Evolutionary conservation across 1,139 yeast species (phyloP), one percentile per base, ranked within the genome.

Genomic region (Ogataea hybrid): DNA sequence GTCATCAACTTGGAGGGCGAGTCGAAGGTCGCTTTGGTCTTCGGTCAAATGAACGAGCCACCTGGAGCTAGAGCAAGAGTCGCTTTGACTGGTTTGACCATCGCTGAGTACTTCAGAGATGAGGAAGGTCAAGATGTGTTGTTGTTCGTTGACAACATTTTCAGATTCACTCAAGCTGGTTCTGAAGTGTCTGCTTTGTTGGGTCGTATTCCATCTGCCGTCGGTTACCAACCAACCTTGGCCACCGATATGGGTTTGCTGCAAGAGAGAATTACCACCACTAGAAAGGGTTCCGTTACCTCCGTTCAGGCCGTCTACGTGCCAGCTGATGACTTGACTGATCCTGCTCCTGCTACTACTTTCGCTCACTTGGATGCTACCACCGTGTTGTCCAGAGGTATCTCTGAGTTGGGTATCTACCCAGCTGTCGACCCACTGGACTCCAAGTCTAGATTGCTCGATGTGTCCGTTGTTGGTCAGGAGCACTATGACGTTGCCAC

Each of bases 21-120:
- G 63, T 92, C 98, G 68, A 92, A 92, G 84, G 98, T 92, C 76
- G 95, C 98, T 62, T 82, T 92, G 69, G 98, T 92, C 57, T 92
- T 92, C 81, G 98, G 98, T 73, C 98, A 92, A 81, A 92, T 92
- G 98, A 92, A 92, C 82, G 98, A 92, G 82, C 98, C 98, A 69
- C 98, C 98, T 63, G 98, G 98, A 78, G 98, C 98, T 66, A 90
- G 98, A 84, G 97, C 98, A 67, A 94, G 98, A 84, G 98, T 92
- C 71, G 98, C 98, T 66, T 80, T 92, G 72, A 92, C 98, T 63
- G 98, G 98, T 84, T 84, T 92, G 74, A 92, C 98, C 75, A 89
- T 92, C 73, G 98, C 98, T 65, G 98, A 92, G 80, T 92, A 92
- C 81, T 92, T 92, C 94, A 94, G 98, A 88, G 98, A 92, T 74